These are phyloP conservation scores for Sorghum bicolor DNA, from an alignment of 176 grass and related monocot species.

Conservation along the genomic window Sorghum_bicolor_NCBIv3 NC_012879.2:50276501-50277000, in stretches of 20 bases:
- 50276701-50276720: not conserved
- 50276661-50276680: not conserved
- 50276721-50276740: not conserved
- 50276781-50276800: slow-evolving; percentile 58
- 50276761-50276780: slow-evolving; percentile 97
- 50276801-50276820: slow-evolving; percentile 48
- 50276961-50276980: slow-evolving; percentile 59
- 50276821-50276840: slow-evolving; percentile 42
- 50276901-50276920: slow-evolving; percentile 52
- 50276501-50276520: not conserved
- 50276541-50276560: not conserved
- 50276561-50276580: not conserved
- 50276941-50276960: slow-evolving; percentile 62
- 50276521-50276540: not conserved
- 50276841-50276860: slow-evolving; percentile 46
- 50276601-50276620: not conserved
- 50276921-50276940: slow-evolving; percentile 44
- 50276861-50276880: slow-evolving; percentile 19
- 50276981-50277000: slow-evolving; percentile 45
- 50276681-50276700: not conserved
- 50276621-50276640: not conserved
- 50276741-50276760: slow-evolving; percentile 91
- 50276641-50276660: slow-evolving; percentile 13
- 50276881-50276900: slow-evolving; percentile 33
- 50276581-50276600: not conserved